Base-by-base conservation (phyloP, 2,329 filamentous ascomycete genomes). In the Paecilomyces dactylethromorphus region DNA sequence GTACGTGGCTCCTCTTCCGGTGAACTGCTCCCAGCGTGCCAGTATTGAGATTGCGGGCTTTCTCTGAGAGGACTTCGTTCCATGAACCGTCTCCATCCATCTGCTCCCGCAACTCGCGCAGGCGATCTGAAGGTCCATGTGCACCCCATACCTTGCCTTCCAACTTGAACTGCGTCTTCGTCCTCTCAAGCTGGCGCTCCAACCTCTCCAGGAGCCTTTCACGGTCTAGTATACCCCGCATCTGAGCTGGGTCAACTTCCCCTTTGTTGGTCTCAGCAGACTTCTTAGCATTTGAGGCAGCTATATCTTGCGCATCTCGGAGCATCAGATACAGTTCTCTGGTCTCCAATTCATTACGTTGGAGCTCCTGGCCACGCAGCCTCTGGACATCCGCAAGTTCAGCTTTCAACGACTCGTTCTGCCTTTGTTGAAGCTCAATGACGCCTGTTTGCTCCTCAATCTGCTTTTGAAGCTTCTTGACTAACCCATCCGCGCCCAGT, bases 311-410 rank as follows among this genome's bases (percentile, higher is more conserved):
- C 39, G 94, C 93, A 75, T 99, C 94, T 61, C 93, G 87, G 63
- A 99, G 87, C 94, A 99, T 99, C 58, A 99, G 88, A 74, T 97
- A 99, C 22, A 99, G 79, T 76, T 99, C 94, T 78, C 94, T 84
- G 1, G 93, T 97, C 77, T 99, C 94, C 31, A 99, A 80, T 76
- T 99, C 94, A 69, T 96, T 96, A 56, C 94, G 85, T 76, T 97
- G 94, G 35, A 95, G 83, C 72, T 97, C 93, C 74, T 95, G 92
- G 18, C 90, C 89, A 61, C 93, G 85, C 62, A 97, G 79, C 13
- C 91, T 87, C 73, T 96, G 92, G 58, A 96, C 78, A 67, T 91
- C 92, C 22, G 91, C 90, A 61, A 97, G 80, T 71, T 99, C 94
- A 10, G 90, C 89, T 75, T 96, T 97, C 68, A 96, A 81, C 4